Conservation (phyloP, 805 yeast species). For the Saturnispora serradocipensis region DNA sequence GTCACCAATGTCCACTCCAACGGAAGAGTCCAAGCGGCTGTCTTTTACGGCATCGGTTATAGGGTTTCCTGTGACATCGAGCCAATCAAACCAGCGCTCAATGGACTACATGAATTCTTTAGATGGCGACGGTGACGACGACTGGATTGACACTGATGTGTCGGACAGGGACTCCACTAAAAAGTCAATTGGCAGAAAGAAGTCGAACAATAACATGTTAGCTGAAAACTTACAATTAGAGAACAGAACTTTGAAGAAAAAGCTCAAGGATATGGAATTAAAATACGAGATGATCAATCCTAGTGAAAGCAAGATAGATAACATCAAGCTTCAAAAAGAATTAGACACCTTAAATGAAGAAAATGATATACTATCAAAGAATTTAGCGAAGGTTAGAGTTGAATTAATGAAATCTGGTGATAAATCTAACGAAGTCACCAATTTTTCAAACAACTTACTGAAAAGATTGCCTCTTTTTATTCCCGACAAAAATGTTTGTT, state of each 20-base stretch:
- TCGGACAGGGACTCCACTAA: conserved; percentile 10
- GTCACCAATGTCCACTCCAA: conserved; percentile 16
- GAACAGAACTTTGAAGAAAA: conserved; percentile 11
- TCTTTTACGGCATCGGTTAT: conserved; percentile 21
- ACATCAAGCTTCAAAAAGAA: conserved; percentile 9
- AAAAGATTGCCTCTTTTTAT: conserved; percentile 12
- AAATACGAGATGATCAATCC: conserved; percentile 12
- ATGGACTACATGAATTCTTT: conserved; percentile 3
- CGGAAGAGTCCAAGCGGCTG: conserved; percentile 12
- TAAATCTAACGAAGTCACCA: neutral
- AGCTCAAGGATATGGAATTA: conserved; percentile 14
- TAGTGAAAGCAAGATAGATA: conserved; percentile 13
- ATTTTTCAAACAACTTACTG: conserved; percentile 5
- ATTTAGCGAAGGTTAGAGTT: conserved; percentile 6
- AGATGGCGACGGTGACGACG: conserved; percentile 10
- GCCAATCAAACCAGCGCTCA: neutral
- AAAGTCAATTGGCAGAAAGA: neutral
- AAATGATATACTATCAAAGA: conserved; percentile 9
- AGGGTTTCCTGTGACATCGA: conserved; percentile 6
- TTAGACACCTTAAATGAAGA: conserved; percentile 10
- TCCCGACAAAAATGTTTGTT: conserved; percentile 4
- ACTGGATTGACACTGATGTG: conserved; percentile 12
- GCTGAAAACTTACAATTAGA: conserved; percentile 12
- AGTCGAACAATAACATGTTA: conserved; percentile 6
- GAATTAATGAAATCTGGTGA: conserved; percentile 7